A percentile compares a stretch with the other conserved stretches of the same genome.
phyloP scores from a whole-genome alignment of 192 early-diverging fungal genomes.

The Coemansia sp. region DNA sequence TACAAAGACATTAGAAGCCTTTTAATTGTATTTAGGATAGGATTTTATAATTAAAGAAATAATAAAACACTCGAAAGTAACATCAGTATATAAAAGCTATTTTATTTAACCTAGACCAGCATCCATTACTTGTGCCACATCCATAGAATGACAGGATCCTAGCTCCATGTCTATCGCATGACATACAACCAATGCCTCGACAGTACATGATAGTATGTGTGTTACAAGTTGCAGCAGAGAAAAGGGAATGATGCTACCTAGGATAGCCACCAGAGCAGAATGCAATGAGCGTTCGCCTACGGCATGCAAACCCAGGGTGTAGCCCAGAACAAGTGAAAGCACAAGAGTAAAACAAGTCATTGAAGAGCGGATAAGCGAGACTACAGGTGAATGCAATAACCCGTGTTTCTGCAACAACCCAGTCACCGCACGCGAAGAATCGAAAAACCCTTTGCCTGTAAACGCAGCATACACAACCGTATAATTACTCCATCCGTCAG shows the following conservation, averaged over 20 bases:
- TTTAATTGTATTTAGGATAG: too few relatives aligned
- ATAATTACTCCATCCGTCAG: slow-evolving; percentile 36
- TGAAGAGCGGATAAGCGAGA: slow-evolving; percentile 42
- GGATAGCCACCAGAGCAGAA: slow-evolving; percentile 27
- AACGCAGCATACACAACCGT: slow-evolving; percentile 41
- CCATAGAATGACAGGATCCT: slow-evolving; percentile 39
- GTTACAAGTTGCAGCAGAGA: slow-evolving; percentile 40
- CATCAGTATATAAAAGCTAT: not conserved
- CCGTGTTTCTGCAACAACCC: slow-evolving; percentile 27
- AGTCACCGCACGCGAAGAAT: slow-evolving; percentile 25
- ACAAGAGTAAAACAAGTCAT: slow-evolving; percentile 44
- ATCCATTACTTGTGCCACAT: slow-evolving; percentile 38
- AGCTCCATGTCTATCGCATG: slow-evolving; percentile 47
- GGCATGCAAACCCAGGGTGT: slow-evolving; percentile 28
- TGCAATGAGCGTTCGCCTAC: slow-evolving; percentile 15
- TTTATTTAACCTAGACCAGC: not conserved
- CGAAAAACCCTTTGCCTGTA: slow-evolving; percentile 37
- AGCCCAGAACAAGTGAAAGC: slow-evolving; percentile 32
- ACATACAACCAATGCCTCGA: slow-evolving; percentile 44
- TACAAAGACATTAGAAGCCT: slow-evolving; percentile 36
- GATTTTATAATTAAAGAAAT: not conserved
- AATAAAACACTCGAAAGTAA: not conserved
- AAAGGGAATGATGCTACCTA: slow-evolving; percentile 38
- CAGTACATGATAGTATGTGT: slow-evolving; percentile 38
- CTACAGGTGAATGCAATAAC: slow-evolving; percentile 43